Evolutionary conservation across 345 rosid genomes (phyloP), one percentile per base, ranked within the genome.

Genomic region (Angophora floribunda): DNA sequence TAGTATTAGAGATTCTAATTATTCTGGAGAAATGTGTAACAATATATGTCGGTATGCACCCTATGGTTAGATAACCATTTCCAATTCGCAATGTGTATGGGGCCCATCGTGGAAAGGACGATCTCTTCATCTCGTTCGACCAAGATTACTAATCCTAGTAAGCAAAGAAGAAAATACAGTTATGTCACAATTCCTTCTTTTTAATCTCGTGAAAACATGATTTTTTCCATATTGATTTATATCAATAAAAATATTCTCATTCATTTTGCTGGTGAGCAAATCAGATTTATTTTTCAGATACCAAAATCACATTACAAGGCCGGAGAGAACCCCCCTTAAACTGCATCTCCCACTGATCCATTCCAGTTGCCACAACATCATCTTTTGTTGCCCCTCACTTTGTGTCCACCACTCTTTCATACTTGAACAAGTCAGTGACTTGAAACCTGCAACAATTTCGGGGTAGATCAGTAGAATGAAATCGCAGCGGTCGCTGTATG

Each of bases 241-340:
- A n/a, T 63, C 36, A 14, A 63, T 28, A 13, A 13, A 63, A 28
- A 13, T 7, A 28, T 63, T 63, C 70, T 0, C 2, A n/a, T n/a
- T 63, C 9, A 63, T 28, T 1, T 63, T 3, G 70, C 30, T n/a
- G 13, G 0, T 26, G 14, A 11, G 14, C 65, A 59, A 24, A n/a
- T 24, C 65, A 26, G 26, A 59, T 2, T 59, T 28, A 59, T 59
- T 59, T 59, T 59, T 9, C 7, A 26, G 1, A 0, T 24, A 5
- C 30, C 7, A 59, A 59, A 4, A 59, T 59, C 65, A 59, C 65
- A 59, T 59, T 59, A 59, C 0, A 59, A 26, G 10, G 65, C 0
- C 0, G 0, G 7, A 26, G 65, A 59, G 14, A 59, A 5, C 65
- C 4, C 65, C 65, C 24, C 13, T 13, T 10, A 59, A 59, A 59